These are phyloP conservation scores for Lyophyllum shimeji DNA, from an alignment of 768 basidiomycete genomes.

Conservation along the genomic window DNA sequence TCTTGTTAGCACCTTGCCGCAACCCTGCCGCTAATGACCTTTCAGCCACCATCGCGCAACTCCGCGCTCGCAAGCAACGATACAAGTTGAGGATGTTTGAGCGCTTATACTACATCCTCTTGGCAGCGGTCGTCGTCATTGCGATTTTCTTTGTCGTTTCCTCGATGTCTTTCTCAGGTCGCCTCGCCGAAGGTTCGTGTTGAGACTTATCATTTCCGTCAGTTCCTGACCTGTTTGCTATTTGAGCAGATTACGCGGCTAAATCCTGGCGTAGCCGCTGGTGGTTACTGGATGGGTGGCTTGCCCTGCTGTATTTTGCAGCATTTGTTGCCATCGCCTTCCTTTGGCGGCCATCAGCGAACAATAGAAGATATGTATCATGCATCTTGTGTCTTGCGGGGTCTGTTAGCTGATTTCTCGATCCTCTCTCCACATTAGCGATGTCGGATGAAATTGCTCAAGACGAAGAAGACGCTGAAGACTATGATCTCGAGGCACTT, in stretches of 20 bases:
- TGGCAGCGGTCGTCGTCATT: constrained; percentile 80
- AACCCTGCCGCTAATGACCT: not conserved
- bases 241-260: constrained; percentile 76
- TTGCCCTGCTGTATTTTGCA: constrained; percentile 82
- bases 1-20: too few species aligned
- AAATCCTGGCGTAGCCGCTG: constrained; percentile 89
- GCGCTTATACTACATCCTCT: constrained; percentile 79
- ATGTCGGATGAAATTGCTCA: constrained; percentile 98
- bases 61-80: constrained; percentile 81
- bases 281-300: constrained; percentile 96
- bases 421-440: constrained; percentile 61
- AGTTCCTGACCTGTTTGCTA: not conserved
- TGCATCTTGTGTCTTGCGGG: constrained; percentile 14
- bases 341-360: constrained; percentile 90
- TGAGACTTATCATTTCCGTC: constrained; percentile 5
- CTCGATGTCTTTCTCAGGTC: constrained; percentile 86
- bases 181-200: constrained; percentile 79
- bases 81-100: constrained; percentile 91
- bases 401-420: constrained; percentile 19
- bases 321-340: constrained; percentile 82
- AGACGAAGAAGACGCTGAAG: constrained; percentile 91
- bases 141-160: constrained; percentile 92
- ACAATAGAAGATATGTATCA: constrained; percentile 78
- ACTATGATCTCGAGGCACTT: constrained; percentile 84
- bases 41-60: constrained; percentile 83